Base-by-base conservation (phyloP, 106 monocot species). In the Dioscorea dumetorum region DNA sequence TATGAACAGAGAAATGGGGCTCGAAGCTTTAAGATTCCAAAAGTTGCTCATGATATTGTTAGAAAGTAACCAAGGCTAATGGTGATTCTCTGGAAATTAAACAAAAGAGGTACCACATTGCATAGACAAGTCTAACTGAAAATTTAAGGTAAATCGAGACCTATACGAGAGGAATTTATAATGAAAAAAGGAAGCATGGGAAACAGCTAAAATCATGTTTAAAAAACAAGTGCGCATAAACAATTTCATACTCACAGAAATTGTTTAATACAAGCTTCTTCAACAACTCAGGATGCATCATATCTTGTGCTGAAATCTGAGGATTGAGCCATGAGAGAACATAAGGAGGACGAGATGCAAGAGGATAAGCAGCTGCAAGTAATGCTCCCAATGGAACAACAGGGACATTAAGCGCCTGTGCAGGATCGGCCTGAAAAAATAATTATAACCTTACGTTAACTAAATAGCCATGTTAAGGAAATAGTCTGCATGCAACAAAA, bases 271-370 rank as follows among this genome's bases (percentile, higher is more conserved):
- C 79, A 56, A 99, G 97, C 71, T 90, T 99, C 67, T 90, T 84
- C 52, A 85, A 84, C 57, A 92, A 72, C 64, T 99, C 97, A 66
- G 92, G 92, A 64, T 90, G 87, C 97, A 99, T 99, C 97, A 99
- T 99, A 19, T 87, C 85, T 62, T 83, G 81, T 61, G 92, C 84
- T 61, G 97, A 90, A 70, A 99, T 78, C 68, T 87, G 92, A 67
- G 75, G 33, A 75, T 79, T 92, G 21, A 99, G 76, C 87, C 89
- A 90, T 59, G 97, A 92, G 63, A 92, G 64, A 49, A 84, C 78
- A 70, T 92, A 99, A 15, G 97, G 97, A 56, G 97, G 82, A 51
- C 84, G 80, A 57, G 78, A 82, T 61, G 90, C 67, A 52, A 92
- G 81, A 60, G 88, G 91, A 76, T 92, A 86, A 62, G 82, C 84